These are phyloP conservation scores for Candolleomyces efflorescens DNA, from an alignment of 768 basidiomycete species.

Conservation along the genomic window DNA sequence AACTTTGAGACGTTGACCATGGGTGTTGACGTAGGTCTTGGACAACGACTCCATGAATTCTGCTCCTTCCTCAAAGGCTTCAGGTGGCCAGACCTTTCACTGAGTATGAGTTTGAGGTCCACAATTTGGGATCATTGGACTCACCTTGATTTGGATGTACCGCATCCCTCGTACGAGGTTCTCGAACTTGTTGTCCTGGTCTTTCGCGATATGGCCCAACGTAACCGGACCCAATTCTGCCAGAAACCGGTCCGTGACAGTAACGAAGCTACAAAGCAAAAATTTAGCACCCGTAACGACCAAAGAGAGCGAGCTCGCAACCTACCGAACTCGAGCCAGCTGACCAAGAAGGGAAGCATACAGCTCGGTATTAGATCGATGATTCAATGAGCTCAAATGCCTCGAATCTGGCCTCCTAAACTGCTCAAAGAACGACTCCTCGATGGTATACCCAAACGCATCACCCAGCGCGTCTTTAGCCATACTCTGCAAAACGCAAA, in stretches of 20 bases:
- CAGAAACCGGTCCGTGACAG: slow-evolving; percentile 89
- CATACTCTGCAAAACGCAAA: slow-evolving; percentile 68
- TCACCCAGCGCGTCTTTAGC: slow-evolving; percentile 79
- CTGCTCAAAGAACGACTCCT: slow-evolving; percentile 85
- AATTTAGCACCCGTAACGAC: not conserved
- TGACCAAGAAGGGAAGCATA: slow-evolving; percentile 84
- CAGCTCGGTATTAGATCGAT: slow-evolving; percentile 75
- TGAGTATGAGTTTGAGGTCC: slow-evolving; percentile 3
- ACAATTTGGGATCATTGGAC: not conserved
- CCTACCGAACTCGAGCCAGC: slow-evolving; percentile 75
- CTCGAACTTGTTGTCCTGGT: slow-evolving; percentile 78
- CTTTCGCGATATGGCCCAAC: slow-evolving; percentile 74
- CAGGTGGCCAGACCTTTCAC: slow-evolving; percentile 83
- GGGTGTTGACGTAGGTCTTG: slow-evolving; percentile 77
- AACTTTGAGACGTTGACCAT: slow-evolving; percentile 77
- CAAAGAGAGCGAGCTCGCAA: slow-evolving; percentile 1
- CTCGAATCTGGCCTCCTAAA: slow-evolving; percentile 71
- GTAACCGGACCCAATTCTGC: slow-evolving; percentile 72
- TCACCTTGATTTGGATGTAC: slow-evolving; percentile 78
- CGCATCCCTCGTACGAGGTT: slow-evolving; percentile 78
- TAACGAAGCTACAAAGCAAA: slow-evolving; percentile 69
- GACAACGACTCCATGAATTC: slow-evolving; percentile 86
- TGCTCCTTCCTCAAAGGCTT: slow-evolving; percentile 88
- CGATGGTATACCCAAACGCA: slow-evolving; percentile 71
- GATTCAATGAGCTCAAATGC: slow-evolving; percentile 66